Base-by-base conservation (phyloP, 768 basidiomycete genomes). In the Guyanaporus albipodus region DNA sequence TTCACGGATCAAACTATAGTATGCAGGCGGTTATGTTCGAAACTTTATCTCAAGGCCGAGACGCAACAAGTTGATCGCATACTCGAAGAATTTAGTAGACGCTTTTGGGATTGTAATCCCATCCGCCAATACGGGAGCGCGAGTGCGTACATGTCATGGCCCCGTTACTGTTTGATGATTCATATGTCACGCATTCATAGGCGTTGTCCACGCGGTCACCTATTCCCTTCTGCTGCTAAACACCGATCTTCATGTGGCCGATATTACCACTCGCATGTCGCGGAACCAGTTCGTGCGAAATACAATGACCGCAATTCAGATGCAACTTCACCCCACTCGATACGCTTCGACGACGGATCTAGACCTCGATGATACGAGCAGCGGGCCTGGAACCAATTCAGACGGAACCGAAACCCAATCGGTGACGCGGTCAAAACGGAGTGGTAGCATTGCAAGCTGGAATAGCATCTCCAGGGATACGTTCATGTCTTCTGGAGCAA, bases 11-110 rank as follows among this genome's bases (percentile, higher is more conserved):
- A 49, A 2, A 11, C 15, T 14, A 32, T 27, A 18, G 21, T 17
- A 8, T 1, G 31, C 14, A 93, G 94, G 51, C 84, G 83, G 19
- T 71, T 99, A 10, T 97, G 94, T 62, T 83, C 84, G 11, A 96
- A 95, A 64, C 76, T 99, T 2, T 97, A 79, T 64, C 77, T 99
- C 49, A 94, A 92, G 66, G 96, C 84, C 2, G 96, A 99, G 67
- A 95, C 95, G 0, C 96, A 99, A 61, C 94, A 98, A 69, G 87
- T 99, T 34, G 96, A 98, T 65, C 84, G 96, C 34, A 97, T 99
- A 51, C 75, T 99, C 6, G 92, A 91, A 50, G 85, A 83, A 52
- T 97, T 99, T 58, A 90, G 90, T 58, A 73, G 81, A 32, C 81
- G 91, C 8, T 99, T 91, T 65, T 96, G 84, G 80, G 84, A 92